Percentiles rank a stretch among this genome's conserved stretches.
These are phyloP conservation scores for Suillus spraguei DNA, from an alignment of 768 basidiomycete species.

Conservation along the genomic window DNA sequence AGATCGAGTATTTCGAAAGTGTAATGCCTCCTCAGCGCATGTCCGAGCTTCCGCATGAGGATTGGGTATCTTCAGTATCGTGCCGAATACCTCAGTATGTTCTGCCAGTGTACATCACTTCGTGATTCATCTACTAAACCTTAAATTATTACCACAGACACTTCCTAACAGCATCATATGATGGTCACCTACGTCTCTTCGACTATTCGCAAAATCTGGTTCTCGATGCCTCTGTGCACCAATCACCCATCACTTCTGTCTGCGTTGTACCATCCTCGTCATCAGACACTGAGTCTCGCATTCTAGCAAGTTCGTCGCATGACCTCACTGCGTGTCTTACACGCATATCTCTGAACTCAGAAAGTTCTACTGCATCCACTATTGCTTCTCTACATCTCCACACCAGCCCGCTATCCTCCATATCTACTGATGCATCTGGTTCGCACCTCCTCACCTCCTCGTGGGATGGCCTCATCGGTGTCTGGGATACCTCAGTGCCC, in stretches of 20 bases:
- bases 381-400: constrained; percentile 84
- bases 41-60: constrained; percentile 80
- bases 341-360: constrained; percentile 4
- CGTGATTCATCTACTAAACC: constrained; percentile 10
- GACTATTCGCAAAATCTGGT: constrained; percentile 65
- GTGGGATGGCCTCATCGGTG: constrained; percentile 85
- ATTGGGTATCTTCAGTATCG: constrained; percentile 89
- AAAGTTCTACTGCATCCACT: constrained; percentile 34
- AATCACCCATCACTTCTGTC: constrained; percentile 68
- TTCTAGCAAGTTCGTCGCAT: constrained; percentile 74
- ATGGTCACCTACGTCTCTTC: constrained; percentile 74
- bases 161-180: constrained; percentile 81
- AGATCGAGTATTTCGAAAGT: constrained; percentile 91
- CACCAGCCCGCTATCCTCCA: constrained; percentile 75
- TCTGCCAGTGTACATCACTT: background rate
- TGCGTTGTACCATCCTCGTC: constrained; percentile 48
- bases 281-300: constrained; percentile 33
- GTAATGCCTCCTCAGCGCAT: constrained; percentile 85
- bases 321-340: constrained; percentile 74
- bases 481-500: constrained; percentile 75
- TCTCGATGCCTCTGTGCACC: constrained; percentile 53
- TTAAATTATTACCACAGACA: constrained; percentile 42
- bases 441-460: constrained; percentile 77
- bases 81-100: constrained; percentile 58
- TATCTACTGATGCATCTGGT: constrained; percentile 57